A percentile compares a stretch with the other conserved stretches of the same genome.
Conservation (phyloP, 148 eudicot species). For the Camellia granthamiana region DNA sequence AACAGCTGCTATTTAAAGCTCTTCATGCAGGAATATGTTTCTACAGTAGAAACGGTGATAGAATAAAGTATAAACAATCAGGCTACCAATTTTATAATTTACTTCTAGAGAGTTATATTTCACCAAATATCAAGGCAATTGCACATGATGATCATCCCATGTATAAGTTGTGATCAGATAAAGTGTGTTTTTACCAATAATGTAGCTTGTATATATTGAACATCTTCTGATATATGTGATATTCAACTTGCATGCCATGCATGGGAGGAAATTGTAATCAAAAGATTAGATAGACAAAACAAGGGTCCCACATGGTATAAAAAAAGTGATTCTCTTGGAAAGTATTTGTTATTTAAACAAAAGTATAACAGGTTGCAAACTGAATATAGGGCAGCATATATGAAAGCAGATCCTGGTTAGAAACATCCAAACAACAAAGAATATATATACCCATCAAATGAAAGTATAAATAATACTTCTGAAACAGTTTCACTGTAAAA, state of each 20-base stretch:
- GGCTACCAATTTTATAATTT: no score
- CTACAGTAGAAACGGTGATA: no score
- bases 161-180: not conserved
- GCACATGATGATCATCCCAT: not conserved
- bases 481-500: not conserved
- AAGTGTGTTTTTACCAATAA: not conserved
- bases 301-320: not conserved
- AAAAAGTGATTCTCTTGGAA: not conserved
- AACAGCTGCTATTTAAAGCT: no score
- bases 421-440: not conserved
- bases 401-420: slow-evolving; percentile 5
- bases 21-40: no score
- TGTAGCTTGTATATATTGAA: not conserved
- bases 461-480: not conserved
- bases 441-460: not conserved
- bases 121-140: not conserved
- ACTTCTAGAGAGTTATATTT: no score
- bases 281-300: not conserved
- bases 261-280: not conserved
- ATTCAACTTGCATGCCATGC: not conserved
- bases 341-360: not conserved
- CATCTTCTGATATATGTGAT: not conserved
- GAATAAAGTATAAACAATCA: no score
- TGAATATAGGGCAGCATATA: not conserved
- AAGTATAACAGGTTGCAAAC: not conserved